Conservation (phyloP, 2,329 filamentous ascomycete species). For the Dactylellina parvicollis region DNA sequence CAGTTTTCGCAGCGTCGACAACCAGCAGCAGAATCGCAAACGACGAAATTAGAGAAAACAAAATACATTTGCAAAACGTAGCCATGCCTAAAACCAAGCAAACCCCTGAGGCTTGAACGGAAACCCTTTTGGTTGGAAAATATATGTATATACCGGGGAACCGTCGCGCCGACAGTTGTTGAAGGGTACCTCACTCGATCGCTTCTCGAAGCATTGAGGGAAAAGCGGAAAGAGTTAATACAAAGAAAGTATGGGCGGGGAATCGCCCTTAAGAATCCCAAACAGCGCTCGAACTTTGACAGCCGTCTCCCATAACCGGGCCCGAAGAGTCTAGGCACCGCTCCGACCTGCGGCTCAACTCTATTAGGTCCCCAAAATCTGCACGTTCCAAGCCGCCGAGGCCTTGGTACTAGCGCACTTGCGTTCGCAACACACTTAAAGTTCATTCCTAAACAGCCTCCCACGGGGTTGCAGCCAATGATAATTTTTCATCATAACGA, state of each 20-base stretch:
- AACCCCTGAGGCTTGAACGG: not conserved
- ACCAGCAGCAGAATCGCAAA: slow-evolving; percentile 5
- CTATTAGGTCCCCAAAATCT: not conserved
- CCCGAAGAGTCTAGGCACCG: not conserved
- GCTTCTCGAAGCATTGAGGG: too few species aligned
- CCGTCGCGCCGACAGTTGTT: too few species aligned
- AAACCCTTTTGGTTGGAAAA: too few species aligned
- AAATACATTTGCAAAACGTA: not conserved
- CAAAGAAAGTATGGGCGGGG: too few species aligned
- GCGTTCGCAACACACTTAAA: not conserved
- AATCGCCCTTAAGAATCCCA: not conserved
- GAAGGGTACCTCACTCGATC: too few species aligned
- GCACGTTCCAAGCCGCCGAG: not conserved
- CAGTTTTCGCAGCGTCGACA: not conserved
- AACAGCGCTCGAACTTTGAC: not conserved
- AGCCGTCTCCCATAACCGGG: not conserved
- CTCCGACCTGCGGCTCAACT: slow-evolving; percentile 3
- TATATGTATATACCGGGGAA: not conserved
- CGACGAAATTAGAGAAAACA: not conserved
- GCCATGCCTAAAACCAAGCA: not conserved
- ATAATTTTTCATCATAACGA: not conserved
- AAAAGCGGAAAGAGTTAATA: too few species aligned
- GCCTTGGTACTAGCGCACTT: not conserved
- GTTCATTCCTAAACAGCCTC: too few species aligned
- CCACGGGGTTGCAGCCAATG: not conserved